A percentile compares a stretch with the other conserved stretches of the same genome.
These are phyloP conservation scores for Symbiodinium pilosum DNA, from an alignment of 73 alveolate genomes.

Conservation along the genomic window DNA sequence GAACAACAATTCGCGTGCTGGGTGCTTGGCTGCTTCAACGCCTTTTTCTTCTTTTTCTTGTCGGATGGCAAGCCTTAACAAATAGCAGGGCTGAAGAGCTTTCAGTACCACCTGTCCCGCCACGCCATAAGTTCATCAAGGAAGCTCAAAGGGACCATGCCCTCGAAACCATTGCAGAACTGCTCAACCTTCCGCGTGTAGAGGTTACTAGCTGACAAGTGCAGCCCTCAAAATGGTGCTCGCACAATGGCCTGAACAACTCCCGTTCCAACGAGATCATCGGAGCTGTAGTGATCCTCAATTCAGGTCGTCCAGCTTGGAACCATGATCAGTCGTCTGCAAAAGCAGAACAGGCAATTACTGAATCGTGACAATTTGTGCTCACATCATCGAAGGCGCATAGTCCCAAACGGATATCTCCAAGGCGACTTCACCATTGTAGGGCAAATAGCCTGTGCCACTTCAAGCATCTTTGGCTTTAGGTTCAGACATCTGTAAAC, in stretches of 20 bases:
- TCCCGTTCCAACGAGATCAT: slow-evolving; percentile 76
- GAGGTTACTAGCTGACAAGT: too few relatives aligned
- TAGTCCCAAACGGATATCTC: slow-evolving; percentile 92
- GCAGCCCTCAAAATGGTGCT: too few relatives aligned
- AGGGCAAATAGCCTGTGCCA: slow-evolving; percentile 28
- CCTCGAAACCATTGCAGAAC: slow-evolving; percentile 93
- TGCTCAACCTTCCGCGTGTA: slow-evolving; percentile 58
- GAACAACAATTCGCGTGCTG: too few relatives aligned
- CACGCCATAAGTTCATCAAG: neutral
- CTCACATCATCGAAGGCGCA: slow-evolving; percentile 25
- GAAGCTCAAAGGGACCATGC: slow-evolving; percentile 74
- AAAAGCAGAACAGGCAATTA: too few relatives aligned
- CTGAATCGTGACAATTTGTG: too few relatives aligned
- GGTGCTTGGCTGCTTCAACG: slow-evolving; percentile 52
- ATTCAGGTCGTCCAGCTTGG: neutral
- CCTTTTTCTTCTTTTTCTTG: slow-evolving; percentile 84
- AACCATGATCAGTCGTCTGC: too few relatives aligned
- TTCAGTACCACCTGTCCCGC: neutral
- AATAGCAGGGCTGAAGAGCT: neutral
- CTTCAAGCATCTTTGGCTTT: too few relatives aligned
- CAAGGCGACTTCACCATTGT: slow-evolving; percentile 80
- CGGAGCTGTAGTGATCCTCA: slow-evolving; percentile 77
- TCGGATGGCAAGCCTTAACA: slow-evolving; percentile 60
- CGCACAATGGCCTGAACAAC: slow-evolving; percentile 42
- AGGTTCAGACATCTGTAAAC: too few relatives aligned